Evolutionary conservation across 768 basidiomycete genomes (phyloP).

Genomic region (Boletus insuetus): DNA sequence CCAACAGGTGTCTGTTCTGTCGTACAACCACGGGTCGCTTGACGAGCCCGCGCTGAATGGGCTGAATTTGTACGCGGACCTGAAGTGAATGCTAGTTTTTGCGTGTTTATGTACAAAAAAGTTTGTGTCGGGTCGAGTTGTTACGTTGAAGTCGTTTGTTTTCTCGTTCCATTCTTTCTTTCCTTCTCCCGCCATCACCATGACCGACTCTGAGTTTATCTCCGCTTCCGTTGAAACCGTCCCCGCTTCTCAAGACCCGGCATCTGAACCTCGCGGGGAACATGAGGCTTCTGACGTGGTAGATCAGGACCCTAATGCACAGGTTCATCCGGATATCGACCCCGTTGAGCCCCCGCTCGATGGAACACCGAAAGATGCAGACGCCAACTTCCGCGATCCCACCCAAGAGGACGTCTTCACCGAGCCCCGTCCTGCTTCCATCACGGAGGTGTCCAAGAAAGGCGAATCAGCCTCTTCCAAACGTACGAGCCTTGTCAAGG

Average conservation of each 20-base stretch:
- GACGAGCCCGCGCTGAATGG: slow-evolving; percentile 76
- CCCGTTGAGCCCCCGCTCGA: slow-evolving; percentile 14
- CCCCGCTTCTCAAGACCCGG: slow-evolving; percentile 17
- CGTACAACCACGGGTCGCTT: slow-evolving; percentile 80
- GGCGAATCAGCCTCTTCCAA: slow-evolving; percentile 20
- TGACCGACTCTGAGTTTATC: slow-evolving; percentile 36
- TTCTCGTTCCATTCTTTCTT: slow-evolving; percentile 6
- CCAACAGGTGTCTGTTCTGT: slow-evolving; percentile 66
- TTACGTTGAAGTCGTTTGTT: slow-evolving; percentile 14
- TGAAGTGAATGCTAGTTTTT: slow-evolving; percentile 25
- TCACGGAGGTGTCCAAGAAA: slow-evolving; percentile 27
- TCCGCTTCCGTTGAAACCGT: slow-evolving; percentile 23
- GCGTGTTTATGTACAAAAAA: slow-evolving; percentile 20
- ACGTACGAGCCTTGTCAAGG: slow-evolving; percentile 26
- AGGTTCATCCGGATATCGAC: slow-evolving; percentile 14
- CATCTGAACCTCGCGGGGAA: slow-evolving; percentile 31
- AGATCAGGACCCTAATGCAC: slow-evolving; percentile 26
- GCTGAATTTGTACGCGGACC: slow-evolving; percentile 61
- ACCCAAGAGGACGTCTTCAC: slow-evolving; percentile 23
- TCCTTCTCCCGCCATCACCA: slow-evolving; percentile 17
- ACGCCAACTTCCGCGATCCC: slow-evolving; percentile 19
- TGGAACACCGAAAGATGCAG: slow-evolving; percentile 14
- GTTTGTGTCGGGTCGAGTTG: slow-evolving; percentile 5
- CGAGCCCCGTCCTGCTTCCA: slow-evolving; percentile 13
- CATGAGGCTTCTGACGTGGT: slow-evolving; percentile 39